phyloP scores from a whole-genome alignment of 1,139 yeast genomes.

The Blastobotrys raffinosifermentans region DNA sequence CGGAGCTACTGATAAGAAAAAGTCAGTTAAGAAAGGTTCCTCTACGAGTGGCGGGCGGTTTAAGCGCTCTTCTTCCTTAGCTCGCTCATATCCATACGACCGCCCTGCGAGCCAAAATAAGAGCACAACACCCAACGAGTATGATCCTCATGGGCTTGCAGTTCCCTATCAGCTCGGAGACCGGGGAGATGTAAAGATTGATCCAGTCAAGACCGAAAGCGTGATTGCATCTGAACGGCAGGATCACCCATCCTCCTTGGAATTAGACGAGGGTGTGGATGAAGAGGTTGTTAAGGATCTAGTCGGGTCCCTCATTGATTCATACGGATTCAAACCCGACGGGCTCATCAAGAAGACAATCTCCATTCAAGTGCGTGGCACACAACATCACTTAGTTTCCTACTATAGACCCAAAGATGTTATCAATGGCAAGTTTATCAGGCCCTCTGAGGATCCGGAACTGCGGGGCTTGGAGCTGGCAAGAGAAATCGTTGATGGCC shows the following conservation, averaged over 20 bases:
- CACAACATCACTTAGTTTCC: conserved; percentile 61
- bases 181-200: no score
- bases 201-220: no score
- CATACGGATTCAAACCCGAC: conserved; percentile 63
- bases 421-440: conserved; percentile 45
- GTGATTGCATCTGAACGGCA: conserved; percentile 2
- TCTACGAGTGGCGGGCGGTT: conserved; percentile 9
- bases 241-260: no score
- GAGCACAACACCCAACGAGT: no score
- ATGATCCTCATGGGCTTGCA: no score
- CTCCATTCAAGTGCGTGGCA: conserved; percentile 45
- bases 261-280: conserved; percentile 1
- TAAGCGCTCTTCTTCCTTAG: conserved; percentile 3
- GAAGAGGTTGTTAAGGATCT: conserved; percentile 30
- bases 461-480: conserved; percentile 50
- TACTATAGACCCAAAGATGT: conserved; percentile 77
- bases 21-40: conserved; percentile 26
- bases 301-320: conserved; percentile 52
- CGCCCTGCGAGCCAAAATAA: conserved; percentile 5
- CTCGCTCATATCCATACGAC: conserved; percentile 1
- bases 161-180: no score
- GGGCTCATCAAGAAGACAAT: conserved; percentile 83
- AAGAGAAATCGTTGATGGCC: conserved; percentile 57
- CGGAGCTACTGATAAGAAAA: conserved; percentile 37
- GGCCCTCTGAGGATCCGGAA: conserved; percentile 53